A percentile compares a stretch with the other conserved stretches of the same genome.
Conservation (phyloP, 2,329 filamentous ascomycete genomes). For the Chaetomium globosum region DNA sequence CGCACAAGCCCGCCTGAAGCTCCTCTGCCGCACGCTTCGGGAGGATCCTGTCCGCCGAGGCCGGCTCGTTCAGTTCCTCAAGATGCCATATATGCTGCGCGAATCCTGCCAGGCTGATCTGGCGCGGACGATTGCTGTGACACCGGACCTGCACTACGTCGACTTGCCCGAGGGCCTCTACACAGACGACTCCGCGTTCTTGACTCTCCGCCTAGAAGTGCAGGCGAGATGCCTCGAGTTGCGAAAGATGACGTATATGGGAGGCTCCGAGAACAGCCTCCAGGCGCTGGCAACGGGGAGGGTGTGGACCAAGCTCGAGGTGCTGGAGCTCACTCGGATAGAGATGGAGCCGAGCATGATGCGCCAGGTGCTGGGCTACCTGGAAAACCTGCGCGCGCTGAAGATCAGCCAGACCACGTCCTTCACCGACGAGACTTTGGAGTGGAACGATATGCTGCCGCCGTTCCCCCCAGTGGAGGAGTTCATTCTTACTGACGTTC, state of each 20-base stretch:
- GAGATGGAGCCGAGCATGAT: slow-evolving; percentile 71
- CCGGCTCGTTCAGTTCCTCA: slow-evolving; percentile 73
- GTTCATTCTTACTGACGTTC: slow-evolving; percentile 71
- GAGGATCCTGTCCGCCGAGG: slow-evolving; percentile 72
- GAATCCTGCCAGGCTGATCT: slow-evolving; percentile 83
- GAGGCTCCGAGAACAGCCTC: slow-evolving; percentile 77
- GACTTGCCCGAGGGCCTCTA: slow-evolving; percentile 89
- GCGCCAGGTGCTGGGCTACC: slow-evolving; percentile 68
- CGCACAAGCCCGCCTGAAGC: slow-evolving; percentile 71
- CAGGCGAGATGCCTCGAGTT: slow-evolving; percentile 81
- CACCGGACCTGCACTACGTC: slow-evolving; percentile 83
- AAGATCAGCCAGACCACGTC: slow-evolving; percentile 70
- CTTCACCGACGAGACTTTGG: slow-evolving; percentile 78
- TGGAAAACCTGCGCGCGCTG: slow-evolving; percentile 70
- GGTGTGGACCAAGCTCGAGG: slow-evolving; percentile 71
- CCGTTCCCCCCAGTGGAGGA: slow-evolving; percentile 74
- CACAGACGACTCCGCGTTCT: slow-evolving; percentile 73
- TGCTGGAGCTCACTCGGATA: slow-evolving; percentile 69
- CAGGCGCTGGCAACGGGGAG: slow-evolving; percentile 66
- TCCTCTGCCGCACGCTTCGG: slow-evolving; percentile 80
- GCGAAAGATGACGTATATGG: slow-evolving; percentile 83
- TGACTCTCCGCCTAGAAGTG: slow-evolving; percentile 78
- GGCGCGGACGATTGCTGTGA: slow-evolving; percentile 79
- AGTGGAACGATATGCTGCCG: slow-evolving; percentile 65
- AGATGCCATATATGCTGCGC: slow-evolving; percentile 92